Evolutionary conservation across 345 rosid species (phyloP), one percentile per base, ranked within the genome.

Genomic region (Aquilaria yunnanensis): DNA sequence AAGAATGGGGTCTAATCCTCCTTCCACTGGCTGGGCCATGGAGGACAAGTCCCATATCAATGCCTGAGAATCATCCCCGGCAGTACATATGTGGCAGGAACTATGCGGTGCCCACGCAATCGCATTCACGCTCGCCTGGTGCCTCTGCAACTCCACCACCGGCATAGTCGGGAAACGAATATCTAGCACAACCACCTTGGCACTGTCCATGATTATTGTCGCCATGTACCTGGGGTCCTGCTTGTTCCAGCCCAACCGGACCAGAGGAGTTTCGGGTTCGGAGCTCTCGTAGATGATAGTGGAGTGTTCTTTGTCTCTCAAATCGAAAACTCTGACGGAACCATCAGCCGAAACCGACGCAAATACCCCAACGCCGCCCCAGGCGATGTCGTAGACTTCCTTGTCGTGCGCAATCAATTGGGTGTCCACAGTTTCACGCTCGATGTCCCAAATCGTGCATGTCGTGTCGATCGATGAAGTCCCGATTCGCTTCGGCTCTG

Each of bases 51-150:
- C 98, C 98, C 98, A 93, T 66, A 93, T 93, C 74, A 93, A 75
- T 0, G 98, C 97, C 83, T 93, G 98, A 0, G 89, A 88, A 71
- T 93, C 98, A 32, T 93, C 98, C 52, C 98, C 98, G 0, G 98
- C 98, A 0, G 98, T 93, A 68, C 98, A 93, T 12, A 90, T 93
- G 58, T 93, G 97, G 47, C 97, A 93, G 14, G 97, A 90, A 71
- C 97, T 90, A 52, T 90, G 98, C 0, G 98, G 98, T n/a, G 98
- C 97, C 98, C 98, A 93, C 10, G 97, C 97, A 2, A 90, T 82
- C 1, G 98, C 97, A 64, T 93, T 93, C 10, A 90, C 97, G 32
- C 95, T 83, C 1, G 94, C 85, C 33, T 86, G 95, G 69, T 93
- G 98, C 64, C 98, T 67, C 77, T 93, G 97, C 77, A 93, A 75